Evolutionary conservation across 2,329 filamentous ascomycete species (phyloP).

Genomic region (Trichoderma afroharzianum): DNA sequence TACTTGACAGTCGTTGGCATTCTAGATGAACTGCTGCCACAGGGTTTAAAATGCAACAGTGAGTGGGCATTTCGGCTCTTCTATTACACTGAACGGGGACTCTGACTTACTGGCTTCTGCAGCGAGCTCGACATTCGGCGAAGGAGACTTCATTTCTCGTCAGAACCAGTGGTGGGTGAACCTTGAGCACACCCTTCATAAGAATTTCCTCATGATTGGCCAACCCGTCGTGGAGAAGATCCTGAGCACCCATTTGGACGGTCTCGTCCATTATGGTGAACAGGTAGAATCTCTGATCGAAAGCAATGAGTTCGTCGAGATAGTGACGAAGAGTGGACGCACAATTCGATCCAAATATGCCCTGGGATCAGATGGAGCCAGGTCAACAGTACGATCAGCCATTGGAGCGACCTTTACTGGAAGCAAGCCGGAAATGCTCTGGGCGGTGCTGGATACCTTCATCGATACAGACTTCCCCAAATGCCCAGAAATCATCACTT

Average conservation of each 20-base stretch:
- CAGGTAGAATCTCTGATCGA: slow-evolving; percentile 49
- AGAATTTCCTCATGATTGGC: slow-evolving; percentile 49
- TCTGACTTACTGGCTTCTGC: not conserved
- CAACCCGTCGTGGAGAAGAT: slow-evolving; percentile 43
- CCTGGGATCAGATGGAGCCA: slow-evolving; percentile 51
- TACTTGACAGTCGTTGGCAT: slow-evolving; percentile 44
- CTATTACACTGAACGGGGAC: not conserved
- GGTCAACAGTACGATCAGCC: slow-evolving; percentile 42
- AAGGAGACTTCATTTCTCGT: slow-evolving; percentile 45
- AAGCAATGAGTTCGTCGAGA: slow-evolving; percentile 46
- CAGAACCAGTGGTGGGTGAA: slow-evolving; percentile 47
- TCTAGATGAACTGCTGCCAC: slow-evolving; percentile 38
- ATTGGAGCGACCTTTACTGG: slow-evolving; percentile 42
- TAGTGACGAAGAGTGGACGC: slow-evolving; percentile 32
- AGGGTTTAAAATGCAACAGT: slow-evolving; percentile 49
- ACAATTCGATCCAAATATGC: slow-evolving; percentile 39
- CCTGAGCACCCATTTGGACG: slow-evolving; percentile 34
- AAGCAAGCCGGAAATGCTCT: slow-evolving; percentile 48
- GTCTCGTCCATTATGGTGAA: slow-evolving; percentile 36
- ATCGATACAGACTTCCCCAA: slow-evolving; percentile 47
- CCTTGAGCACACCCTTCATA: slow-evolving; percentile 42
- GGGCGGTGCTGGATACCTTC: slow-evolving; percentile 47
- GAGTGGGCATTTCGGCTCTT: slow-evolving; percentile 20
- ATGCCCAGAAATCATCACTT: slow-evolving; percentile 46
- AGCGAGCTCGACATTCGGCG: slow-evolving; percentile 47